A percentile compares a stretch with the other conserved stretches of the same genome.
Conservation (phyloP, 2,329 filamentous ascomycete species). For the Colletotrichum acutatum region DNA sequence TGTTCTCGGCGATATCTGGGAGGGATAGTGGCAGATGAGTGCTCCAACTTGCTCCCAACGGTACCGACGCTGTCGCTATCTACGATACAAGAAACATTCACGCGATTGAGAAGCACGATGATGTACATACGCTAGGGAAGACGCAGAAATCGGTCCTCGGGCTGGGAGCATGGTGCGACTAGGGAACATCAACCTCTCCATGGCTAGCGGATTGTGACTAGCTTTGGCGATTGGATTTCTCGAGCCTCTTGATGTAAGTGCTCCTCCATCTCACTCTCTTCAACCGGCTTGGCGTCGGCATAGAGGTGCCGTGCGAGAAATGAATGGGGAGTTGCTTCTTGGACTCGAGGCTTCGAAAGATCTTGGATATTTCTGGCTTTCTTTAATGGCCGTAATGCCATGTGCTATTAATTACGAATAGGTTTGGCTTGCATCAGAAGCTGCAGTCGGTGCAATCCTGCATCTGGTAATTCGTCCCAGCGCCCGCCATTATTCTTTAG, state of each 20-base stretch:
- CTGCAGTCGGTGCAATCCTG: too few species aligned
- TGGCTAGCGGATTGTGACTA: neutral
- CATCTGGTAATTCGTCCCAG: too few species aligned
- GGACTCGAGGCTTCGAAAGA: neutral
- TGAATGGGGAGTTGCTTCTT: neutral
- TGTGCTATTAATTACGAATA: neutral
- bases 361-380: neutral
- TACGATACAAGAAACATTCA: neutral
- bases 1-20: neutral
- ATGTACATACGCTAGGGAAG: neutral
- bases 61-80: neutral
- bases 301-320: neutral
- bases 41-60: neutral
- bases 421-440: too few species aligned
- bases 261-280: neutral
- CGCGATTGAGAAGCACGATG: neutral
- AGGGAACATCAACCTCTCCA: neutral
- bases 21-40: conserved; percentile 4
- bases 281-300: neutral
- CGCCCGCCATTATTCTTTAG: too few species aligned
- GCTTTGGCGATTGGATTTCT: neutral
- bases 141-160: neutral
- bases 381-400: neutral
- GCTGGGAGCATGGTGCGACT: neutral
- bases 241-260: neutral